These are phyloP conservation scores for Gilbertella persicaria DNA, from an alignment of 371 early-diverging fungal species.

Conservation along the genomic window DNA sequence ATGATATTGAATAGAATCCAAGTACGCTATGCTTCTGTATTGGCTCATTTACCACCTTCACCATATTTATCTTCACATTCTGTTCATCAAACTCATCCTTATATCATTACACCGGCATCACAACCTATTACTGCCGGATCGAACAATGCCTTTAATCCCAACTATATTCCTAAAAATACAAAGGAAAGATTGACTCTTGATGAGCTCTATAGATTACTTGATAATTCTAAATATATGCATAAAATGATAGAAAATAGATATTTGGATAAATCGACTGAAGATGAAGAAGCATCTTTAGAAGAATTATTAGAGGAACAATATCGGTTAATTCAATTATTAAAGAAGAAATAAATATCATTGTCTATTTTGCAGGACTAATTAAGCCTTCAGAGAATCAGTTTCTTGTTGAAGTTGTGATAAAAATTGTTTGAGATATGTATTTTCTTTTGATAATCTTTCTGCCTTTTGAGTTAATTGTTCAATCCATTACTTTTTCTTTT, in stretches of 20 bases:
- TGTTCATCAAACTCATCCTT: conserved; percentile 1
- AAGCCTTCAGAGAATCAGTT: background rate
- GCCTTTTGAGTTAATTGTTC: conserved; percentile 7
- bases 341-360: background rate
- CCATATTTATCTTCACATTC: conserved; percentile 1
- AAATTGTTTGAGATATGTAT: conserved; percentile 5
- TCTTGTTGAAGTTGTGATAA: conserved; percentile 15
- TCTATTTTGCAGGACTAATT: conserved; percentile 7
- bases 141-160: conserved; percentile 47
- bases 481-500: conserved; percentile 20
- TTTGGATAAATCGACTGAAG: background rate
- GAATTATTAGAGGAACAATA: conserved; percentile 14
- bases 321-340: conserved; percentile 5
- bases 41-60: conserved; percentile 12
- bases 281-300: conserved; percentile 2
- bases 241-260: conserved; percentile 10
- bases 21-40: conserved; percentile 15
- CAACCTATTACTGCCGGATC: conserved; percentile 42
- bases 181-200: conserved; percentile 33
- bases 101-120: conserved; percentile 39
- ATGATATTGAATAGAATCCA: conserved; percentile 12
- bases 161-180: conserved; percentile 38
- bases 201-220: conserved; percentile 35
- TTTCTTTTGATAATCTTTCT: conserved; percentile 13
- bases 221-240: conserved; percentile 25